A percentile compares a stretch with the other conserved stretches of the same genome.
These are phyloP conservation scores for Hypomyces perniciosus DNA, from an alignment of 2,329 filamentous ascomycete genomes.

Conservation along the genomic window DNA sequence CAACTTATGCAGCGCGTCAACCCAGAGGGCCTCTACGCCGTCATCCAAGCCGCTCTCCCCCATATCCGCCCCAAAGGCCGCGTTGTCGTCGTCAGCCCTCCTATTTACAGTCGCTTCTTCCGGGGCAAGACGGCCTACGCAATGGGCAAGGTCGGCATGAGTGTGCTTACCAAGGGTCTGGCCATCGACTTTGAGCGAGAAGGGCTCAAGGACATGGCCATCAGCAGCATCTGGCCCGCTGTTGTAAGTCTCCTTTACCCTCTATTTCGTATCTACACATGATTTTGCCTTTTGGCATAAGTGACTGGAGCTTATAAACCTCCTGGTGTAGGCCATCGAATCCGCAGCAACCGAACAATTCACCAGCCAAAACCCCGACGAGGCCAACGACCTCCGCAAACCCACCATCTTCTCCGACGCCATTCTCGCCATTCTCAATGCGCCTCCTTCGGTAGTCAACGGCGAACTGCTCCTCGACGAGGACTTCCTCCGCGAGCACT, in stretches of 20 bases:
- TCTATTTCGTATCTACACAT: neutral
- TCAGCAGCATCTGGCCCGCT: slow-evolving; percentile 79
- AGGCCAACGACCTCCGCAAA: slow-evolving; percentile 57
- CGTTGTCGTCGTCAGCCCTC: slow-evolving; percentile 74
- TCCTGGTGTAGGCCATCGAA: slow-evolving; percentile 50
- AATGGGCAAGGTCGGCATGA: slow-evolving; percentile 74
- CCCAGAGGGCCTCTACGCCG: slow-evolving; percentile 67
- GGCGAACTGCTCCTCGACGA: slow-evolving; percentile 71
- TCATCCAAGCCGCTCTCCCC: slow-evolving; percentile 62
- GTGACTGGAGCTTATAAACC: neutral
- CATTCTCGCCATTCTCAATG: slow-evolving; percentile 62
- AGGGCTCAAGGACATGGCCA: slow-evolving; percentile 60
- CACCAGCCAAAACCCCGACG: slow-evolving; percentile 37
- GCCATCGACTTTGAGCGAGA: slow-evolving; percentile 75
- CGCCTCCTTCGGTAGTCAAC: slow-evolving; percentile 57
- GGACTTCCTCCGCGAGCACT: slow-evolving; percentile 65
- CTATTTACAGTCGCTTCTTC: slow-evolving; percentile 82
- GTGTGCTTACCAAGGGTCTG: slow-evolving; percentile 71
- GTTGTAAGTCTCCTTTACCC: slow-evolving; percentile 42
- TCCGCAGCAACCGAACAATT: slow-evolving; percentile 64
- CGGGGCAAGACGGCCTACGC: slow-evolving; percentile 82
- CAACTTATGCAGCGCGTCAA: slow-evolving; percentile 72
- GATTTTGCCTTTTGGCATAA: no score
- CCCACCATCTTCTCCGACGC: slow-evolving; percentile 74
- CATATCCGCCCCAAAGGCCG: slow-evolving; percentile 55